Evolutionary conservation across 1,139 yeast genomes (phyloP), one percentile per base, ranked within the genome.

Genomic region (Geotrichum fermentans): DNA sequence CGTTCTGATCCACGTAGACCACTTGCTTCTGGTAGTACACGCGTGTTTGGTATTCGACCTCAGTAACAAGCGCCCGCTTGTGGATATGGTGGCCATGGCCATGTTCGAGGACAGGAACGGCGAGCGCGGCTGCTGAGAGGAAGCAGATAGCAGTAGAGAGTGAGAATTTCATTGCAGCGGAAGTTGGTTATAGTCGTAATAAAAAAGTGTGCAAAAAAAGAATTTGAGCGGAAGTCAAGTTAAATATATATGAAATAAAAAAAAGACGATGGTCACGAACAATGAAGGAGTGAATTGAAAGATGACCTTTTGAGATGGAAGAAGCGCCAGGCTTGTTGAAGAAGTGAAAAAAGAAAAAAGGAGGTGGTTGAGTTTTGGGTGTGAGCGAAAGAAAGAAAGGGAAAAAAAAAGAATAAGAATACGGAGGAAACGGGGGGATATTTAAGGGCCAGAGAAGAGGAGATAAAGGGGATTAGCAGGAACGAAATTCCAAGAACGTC

Each of bases 1-100:
- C 71, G 47, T 63, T 47, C 47, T 55, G 57, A 56, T 68, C 69
- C 20, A 66, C 71, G 46, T 57, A 60, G 43, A 68, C 65, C 44
- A 66, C 61, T 45, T 61, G 62, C 49, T 66, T 55, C 54, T 65
- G 63, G 59, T 65, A 66, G 44, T 61, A 60, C 48, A 55, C 57
- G 52, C 59, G 58, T 40, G 69, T 64, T 35, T 61, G 63, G 48
- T 61, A 61, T 37, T 64, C 64, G 37, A 54, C 54, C 50, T 65
- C 60, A 44, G 71, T 67, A 44, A 65, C 69, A 30, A 64, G 50
- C 28, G 52, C 66, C 24, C 65, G 60, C 53, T 61, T 61, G 36
- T 43, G 49, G n/a, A 40, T 10, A 38, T 47, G 36, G 43, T 50
- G 53, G 11, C 35, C 51, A 13, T 34, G 38, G 26, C 30, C 34